Percentiles rank a stretch among this genome's conserved stretches.
Conservation (phyloP, 768 basidiomycete genomes). For the Strobilomyces echinocephalus region DNA sequence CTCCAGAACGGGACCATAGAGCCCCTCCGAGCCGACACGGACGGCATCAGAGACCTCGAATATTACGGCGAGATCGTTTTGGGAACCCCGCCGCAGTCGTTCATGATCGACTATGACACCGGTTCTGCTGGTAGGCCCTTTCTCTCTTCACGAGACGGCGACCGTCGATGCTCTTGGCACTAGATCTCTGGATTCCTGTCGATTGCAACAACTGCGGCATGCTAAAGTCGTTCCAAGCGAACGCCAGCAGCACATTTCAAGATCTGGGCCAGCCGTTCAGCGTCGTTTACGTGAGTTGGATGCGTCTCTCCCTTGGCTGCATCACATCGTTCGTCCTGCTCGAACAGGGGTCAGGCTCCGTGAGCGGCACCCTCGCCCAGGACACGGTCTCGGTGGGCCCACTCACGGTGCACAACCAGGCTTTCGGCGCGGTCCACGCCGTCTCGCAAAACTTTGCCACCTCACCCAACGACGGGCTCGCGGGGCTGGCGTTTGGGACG, state of each 20-base stretch:
- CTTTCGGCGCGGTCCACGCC: slow-evolving; percentile 49
- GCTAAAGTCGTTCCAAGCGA: slow-evolving; percentile 34
- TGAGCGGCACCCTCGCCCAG: slow-evolving; percentile 42
- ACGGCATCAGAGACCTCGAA: slow-evolving; percentile 37
- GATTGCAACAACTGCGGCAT: slow-evolving; percentile 37
- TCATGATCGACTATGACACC: slow-evolving; percentile 63
- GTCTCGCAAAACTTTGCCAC: slow-evolving; percentile 47
- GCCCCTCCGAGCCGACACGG: slow-evolving; percentile 38
- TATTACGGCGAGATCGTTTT: slow-evolving; percentile 45
- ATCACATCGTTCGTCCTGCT: not conserved
- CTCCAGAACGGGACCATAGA: not conserved
- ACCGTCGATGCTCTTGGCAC: slow-evolving; percentile 1
- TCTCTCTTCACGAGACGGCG: not conserved
- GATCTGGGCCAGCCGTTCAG: slow-evolving; percentile 31
- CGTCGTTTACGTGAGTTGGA: slow-evolving; percentile 40
- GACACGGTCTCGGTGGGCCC: slow-evolving; percentile 50
- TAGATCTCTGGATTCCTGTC: slow-evolving; percentile 58
- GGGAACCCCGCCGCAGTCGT: slow-evolving; percentile 50
- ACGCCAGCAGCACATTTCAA: slow-evolving; percentile 40
- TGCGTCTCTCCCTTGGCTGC: slow-evolving; percentile 8
- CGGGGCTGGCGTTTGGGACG: slow-evolving; percentile 59
- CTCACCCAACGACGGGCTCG: slow-evolving; percentile 52
- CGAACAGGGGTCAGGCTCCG: slow-evolving; percentile 48
- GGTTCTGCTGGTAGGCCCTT: slow-evolving; percentile 38
- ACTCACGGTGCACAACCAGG: slow-evolving; percentile 42